phyloP scores from a whole-genome alignment of 1,284 basidiomycete genomes.

The Inonotus hispidus region DNA sequence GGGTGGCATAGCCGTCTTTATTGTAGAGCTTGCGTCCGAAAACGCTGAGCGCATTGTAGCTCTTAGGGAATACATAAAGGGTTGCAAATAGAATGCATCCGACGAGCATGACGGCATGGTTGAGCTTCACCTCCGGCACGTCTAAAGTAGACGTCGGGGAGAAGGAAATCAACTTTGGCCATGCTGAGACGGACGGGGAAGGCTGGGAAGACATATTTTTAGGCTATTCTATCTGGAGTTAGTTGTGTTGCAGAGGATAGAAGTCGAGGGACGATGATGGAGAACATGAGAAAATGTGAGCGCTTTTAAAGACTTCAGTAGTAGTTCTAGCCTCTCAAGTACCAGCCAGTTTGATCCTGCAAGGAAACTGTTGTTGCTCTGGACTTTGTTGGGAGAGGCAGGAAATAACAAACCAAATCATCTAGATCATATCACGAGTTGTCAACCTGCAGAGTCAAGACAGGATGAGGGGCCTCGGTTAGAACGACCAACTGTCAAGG shows the following conservation, averaged over 20 bases:
- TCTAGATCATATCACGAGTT: neutral
- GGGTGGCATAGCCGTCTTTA: slow-evolving; percentile 7
- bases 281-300: neutral
- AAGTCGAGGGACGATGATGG: neutral
- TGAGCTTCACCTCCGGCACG: slow-evolving; percentile 2
- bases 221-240: neutral
- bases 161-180: slow-evolving; percentile 11
- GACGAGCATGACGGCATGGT: slow-evolving; percentile 2
- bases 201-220: slow-evolving; percentile 9
- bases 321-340: neutral
- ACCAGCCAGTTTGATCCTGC: neutral
- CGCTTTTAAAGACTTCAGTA: neutral
- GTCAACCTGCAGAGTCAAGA: neutral
- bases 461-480: neutral
- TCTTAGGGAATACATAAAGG: neutral
- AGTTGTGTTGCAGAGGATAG: neutral
- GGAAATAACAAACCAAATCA: neutral
- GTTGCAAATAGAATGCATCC: slow-evolving; percentile 2
- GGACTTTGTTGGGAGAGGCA: neutral
- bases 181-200: slow-evolving; percentile 5
- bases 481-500: neutral
- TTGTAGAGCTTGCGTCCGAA: slow-evolving; percentile 5
- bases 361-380: neutral
- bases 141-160: neutral
- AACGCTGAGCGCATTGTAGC: neutral